Base-by-base conservation (phyloP, 495 filamentous ascomycete species). In the Aspergillus steynii region DNA sequence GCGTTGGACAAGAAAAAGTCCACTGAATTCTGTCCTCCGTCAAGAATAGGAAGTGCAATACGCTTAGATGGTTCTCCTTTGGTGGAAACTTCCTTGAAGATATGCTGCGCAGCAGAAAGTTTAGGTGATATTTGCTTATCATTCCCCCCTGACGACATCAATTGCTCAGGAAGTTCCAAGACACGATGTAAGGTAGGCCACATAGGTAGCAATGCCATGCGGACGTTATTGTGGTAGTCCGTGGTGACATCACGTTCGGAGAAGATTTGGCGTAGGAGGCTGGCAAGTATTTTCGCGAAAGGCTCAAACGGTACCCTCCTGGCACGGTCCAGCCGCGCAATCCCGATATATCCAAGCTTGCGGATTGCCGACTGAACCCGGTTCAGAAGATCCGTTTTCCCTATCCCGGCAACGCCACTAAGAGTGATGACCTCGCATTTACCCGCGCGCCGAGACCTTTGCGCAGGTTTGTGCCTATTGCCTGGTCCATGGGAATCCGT, bases 251-350 rank as follows among this genome's bases (percentile, higher is more conserved):
- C 90, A 56, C 87, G 88, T 69, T 97, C 92, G 0, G 91, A 93
- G 77, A 94, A 96, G 7, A 96, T 92, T 65, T 97, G 93, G 53
- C 91, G 89, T 62, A 97, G 90, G 5, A 96, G 77, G 46, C 89
- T 93, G 5, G 90, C 90, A 61, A 96, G 77, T 2, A 93, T 77
- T 66, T 88, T 90, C 3, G 95, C 80, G 46, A 96, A 83, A 0
- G 92, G 90, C 31, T 92, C 91, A 69, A 94, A 97, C 3, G 93
- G 90, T 1, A 89, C 87, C 59, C 85, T 85, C 71, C 88, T 86
- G 4, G 90, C 86, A n/a, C 86, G 86, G 64, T 96, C 92, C 62
- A 97, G 91, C 70, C 93, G 93, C 25, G 91, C 87, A 42, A 88
- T 88, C 0, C 91, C 90, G 66, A 92, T 92, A 65, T 94, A 97